Evolutionary conservation across 2,329 filamentous ascomycete genomes (phyloP).

Genomic region (Epichloe bromicola): DNA sequence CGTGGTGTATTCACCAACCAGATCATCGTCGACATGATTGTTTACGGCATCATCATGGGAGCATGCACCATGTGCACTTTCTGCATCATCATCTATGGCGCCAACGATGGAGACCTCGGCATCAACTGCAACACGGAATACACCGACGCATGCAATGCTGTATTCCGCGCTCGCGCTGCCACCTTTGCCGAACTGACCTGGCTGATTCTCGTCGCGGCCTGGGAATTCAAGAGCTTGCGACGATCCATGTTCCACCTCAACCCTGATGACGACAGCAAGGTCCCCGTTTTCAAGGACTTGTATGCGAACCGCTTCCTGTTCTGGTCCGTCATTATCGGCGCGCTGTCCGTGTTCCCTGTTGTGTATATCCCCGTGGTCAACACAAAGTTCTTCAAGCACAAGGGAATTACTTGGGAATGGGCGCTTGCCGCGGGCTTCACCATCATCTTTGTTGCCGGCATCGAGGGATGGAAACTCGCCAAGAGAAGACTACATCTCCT

Average conservation of each 20-base stretch:
- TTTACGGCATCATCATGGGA: constrained; percentile 70
- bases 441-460: constrained; percentile 49
- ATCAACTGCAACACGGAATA: constrained; percentile 48
- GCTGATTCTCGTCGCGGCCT: constrained; percentile 60
- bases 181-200: constrained; percentile 64
- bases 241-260: constrained; percentile 59
- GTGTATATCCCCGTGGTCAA: constrained; percentile 65
- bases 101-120: constrained; percentile 42
- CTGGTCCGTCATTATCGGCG: constrained; percentile 49
- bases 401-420: constrained; percentile 64
- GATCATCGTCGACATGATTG: constrained; percentile 64
- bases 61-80: constrained; percentile 53
- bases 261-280: constrained; percentile 34
- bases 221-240: constrained; percentile 64
- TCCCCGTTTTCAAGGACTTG: constrained; percentile 47
- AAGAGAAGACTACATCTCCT: constrained; percentile 46
- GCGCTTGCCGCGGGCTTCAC: constrained; percentile 51
- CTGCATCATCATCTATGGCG: constrained; percentile 49
- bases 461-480: constrained; percentile 59
- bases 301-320: constrained; percentile 60
- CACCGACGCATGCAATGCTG: constrained; percentile 40
- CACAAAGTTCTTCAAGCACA: constrained; percentile 59
- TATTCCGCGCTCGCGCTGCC: constrained; percentile 59
- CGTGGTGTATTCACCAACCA: constrained; percentile 66
- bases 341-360: constrained; percentile 50